Percentiles rank a stretch among this genome's conserved stretches.
phyloP scores from a whole-genome alignment of 2,329 filamentous ascomycete species.

The Pseudogymnoascus sp. region DNA sequence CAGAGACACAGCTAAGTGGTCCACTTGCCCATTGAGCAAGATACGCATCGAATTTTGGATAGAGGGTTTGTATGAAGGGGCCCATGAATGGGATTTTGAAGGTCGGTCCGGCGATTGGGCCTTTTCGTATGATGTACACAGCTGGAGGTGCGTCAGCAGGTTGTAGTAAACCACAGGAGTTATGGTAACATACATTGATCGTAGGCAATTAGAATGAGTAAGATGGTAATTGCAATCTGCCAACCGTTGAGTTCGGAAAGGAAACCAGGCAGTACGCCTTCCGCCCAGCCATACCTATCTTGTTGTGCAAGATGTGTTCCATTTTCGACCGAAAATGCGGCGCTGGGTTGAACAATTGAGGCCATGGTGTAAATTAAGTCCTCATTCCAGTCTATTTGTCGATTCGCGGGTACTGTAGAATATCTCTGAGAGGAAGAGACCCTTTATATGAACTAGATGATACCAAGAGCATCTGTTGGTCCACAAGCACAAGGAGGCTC shows the following conservation, averaged over 20 bases:
- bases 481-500: not conserved
- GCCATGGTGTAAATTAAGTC: not conserved
- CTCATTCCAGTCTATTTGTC: not conserved
- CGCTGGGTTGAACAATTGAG: not conserved
- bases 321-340: not conserved
- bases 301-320: not conserved
- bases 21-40: slow-evolving; percentile 71
- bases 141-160: slow-evolving; percentile 32
- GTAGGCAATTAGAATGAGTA: slow-evolving; percentile 31
- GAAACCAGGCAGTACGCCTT: not conserved
- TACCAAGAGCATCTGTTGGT: not conserved
- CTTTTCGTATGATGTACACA: slow-evolving; percentile 53
- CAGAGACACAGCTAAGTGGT: slow-evolving; percentile 71
- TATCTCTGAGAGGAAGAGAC: not conserved
- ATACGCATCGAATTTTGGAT: slow-evolving; percentile 67
- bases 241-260: slow-evolving; percentile 17
- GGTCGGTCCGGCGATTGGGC: slow-evolving; percentile 52
- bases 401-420: not conserved
- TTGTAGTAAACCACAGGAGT: not conserved
- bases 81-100: slow-evolving; percentile 65
- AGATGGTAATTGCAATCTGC: slow-evolving; percentile 29
- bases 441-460: not conserved
- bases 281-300: not conserved
- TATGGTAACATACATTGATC: slow-evolving; percentile 31
- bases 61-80: slow-evolving; percentile 66